Evolutionary conservation across 805 yeast species (phyloP), one percentile per base, ranked within the genome.

Genomic region (Ogataea naganishii): DNA sequence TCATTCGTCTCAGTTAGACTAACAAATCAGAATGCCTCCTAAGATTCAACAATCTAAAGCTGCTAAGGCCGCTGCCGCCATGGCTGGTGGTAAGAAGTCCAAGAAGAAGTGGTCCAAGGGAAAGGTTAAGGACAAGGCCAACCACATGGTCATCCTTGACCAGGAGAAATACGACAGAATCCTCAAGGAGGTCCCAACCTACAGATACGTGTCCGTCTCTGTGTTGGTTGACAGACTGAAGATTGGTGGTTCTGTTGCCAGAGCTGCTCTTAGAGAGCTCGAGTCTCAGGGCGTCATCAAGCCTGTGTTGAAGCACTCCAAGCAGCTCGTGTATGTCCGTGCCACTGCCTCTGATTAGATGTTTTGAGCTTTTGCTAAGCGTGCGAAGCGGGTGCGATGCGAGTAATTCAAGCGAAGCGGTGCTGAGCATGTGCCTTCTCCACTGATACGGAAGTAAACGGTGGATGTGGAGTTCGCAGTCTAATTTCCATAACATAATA

Each of bases 101-200:
- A 92, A 92, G 86, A 89, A 92, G 94, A 92, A 92, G 95, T 92
- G 97, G 98, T 83, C 94, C 82, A 88, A 89, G 80, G 96, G 96
- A 72, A 86, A 94, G 80, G 95, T 86, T 69, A 92, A 94, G 88
- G 99, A 92, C 74, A 89, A 83, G 94, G 97, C 98, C 58, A 89
- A 84, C 68, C 98, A 92, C 79, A 79, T 86, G 63, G 88, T 92
- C 60, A 73, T 83, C 66, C 75, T 92, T 60, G 99, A 92, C 70
- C 96, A 92, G 76, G 94, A 92, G 55, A 84, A 89, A 66, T 89
- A 81, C 75, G 98, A 92, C 94, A 85, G 96, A 77, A 83, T 92
- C 73, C 66, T 86, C 72, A 92, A 92, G 83, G 99, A 92, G 63
- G 96, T 88, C 42, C 96, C 96, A 73, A 85, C 96, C 56, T 92